A percentile compares a stretch with the other conserved stretches of the same genome.
phyloP scores from a whole-genome alignment of 768 basidiomycete genomes.

The Tulasnella sp. region DNA sequence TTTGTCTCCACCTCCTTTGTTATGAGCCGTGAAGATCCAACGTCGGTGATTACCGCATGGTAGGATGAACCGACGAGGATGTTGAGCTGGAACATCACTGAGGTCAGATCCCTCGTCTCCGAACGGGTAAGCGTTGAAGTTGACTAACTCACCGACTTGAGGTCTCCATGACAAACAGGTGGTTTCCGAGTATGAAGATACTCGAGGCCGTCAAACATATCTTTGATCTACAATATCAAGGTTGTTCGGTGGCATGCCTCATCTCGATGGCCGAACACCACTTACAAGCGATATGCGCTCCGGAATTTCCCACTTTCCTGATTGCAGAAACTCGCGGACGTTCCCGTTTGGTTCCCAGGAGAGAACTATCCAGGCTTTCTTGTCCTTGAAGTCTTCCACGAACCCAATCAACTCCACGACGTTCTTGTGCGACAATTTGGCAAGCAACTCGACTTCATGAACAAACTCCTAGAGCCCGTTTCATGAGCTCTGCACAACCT shows the following conservation, averaged over 20 bases:
- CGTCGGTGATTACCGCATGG: neutral
- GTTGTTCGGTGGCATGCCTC: neutral
- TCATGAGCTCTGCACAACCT: neutral
- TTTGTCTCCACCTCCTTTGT: neutral
- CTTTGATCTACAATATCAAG: neutral
- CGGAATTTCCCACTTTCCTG: neutral
- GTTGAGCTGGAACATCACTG: neutral
- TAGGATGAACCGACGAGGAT: neutral
- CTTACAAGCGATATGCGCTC: neutral
- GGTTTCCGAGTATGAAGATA: constrained; percentile 4
- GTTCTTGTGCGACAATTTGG: neutral
- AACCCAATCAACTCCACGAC: neutral
- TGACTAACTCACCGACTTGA: neutral
- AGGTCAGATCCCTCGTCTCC: neutral
- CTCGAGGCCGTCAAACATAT: neutral
- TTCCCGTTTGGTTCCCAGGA: neutral
- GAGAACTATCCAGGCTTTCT: neutral
- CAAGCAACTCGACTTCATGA: neutral
- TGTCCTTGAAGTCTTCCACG: neutral
- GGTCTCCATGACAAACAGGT: constrained; percentile 13
- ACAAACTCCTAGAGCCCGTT: neutral
- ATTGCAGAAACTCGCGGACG: neutral
- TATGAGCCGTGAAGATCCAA: neutral
- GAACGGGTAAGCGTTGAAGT: neutral
- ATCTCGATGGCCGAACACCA: neutral